Percentiles rank a stretch among this genome's conserved stretches.
These are phyloP conservation scores for Verticillium dahliae DNA, from an alignment of 2,329 filamentous ascomycete species.

Conservation along the genomic window DNA sequence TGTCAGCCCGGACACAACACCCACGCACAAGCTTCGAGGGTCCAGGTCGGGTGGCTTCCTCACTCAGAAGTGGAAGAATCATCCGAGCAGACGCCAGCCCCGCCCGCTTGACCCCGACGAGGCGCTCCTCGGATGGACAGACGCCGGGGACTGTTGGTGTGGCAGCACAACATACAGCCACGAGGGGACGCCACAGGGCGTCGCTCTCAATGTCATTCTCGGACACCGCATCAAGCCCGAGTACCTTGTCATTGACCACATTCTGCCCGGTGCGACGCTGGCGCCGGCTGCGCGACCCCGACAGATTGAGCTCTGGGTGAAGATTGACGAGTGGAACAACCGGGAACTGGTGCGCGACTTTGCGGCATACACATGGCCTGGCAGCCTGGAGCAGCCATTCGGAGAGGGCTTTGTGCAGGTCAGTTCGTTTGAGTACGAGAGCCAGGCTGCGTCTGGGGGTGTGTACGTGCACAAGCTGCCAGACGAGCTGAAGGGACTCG, in stretches of 20 bases:
- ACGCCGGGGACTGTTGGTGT: conserved; percentile 87
- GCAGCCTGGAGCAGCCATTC: conserved; percentile 24
- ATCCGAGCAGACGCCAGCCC: conserved; percentile 11
- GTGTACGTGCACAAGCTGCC: conserved; percentile 48
- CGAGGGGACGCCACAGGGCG: conserved; percentile 41
- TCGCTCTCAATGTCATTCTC: conserved; percentile 59
- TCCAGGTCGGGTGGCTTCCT: background rate
- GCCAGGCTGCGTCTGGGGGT: conserved; percentile 32
- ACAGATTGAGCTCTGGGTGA: conserved; percentile 64
- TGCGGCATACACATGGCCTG: conserved; percentile 15
- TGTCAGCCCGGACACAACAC: conserved; percentile 58
- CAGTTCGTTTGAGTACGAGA: conserved; percentile 47
- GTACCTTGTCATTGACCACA: conserved; percentile 67
- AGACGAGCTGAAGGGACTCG: conserved; percentile 39
- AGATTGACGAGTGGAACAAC: conserved; percentile 39
- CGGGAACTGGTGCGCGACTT: conserved; percentile 36
- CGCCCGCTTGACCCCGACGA: conserved; percentile 30
- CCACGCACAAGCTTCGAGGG: background rate
- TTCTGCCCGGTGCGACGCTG: conserved; percentile 53
- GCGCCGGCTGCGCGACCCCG: conserved; percentile 57
- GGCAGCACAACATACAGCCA: conserved; percentile 38
- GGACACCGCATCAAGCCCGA: conserved; percentile 55
- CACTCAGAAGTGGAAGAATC: conserved; percentile 4
- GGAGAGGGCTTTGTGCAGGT: conserved; percentile 49
- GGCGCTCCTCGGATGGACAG: conserved; percentile 65